These are phyloP conservation scores for Escovopsis sp. DNA, from an alignment of 2,329 filamentous ascomycete genomes.

Conservation along the genomic window DNA sequence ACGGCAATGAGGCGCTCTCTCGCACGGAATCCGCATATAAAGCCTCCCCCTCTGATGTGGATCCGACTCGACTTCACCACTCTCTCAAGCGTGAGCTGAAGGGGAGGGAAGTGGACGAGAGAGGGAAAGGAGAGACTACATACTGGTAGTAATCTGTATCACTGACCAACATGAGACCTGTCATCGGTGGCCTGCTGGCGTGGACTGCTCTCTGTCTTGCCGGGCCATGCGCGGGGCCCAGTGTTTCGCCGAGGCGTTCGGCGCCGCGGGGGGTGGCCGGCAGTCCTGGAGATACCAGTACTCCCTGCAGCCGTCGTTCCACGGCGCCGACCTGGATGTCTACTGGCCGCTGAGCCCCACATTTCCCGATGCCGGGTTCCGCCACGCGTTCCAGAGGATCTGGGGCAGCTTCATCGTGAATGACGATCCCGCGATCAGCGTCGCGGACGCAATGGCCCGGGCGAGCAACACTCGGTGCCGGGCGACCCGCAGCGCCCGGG, in stretches of 20 bases:
- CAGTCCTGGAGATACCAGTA: conserved; percentile 34
- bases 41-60: too few species aligned
- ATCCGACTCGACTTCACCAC: too few species aligned
- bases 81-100: too few species aligned
- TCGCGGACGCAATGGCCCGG: conserved; percentile 11
- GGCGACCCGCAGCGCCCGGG: conserved; percentile 11
- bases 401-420: conserved; percentile 32
- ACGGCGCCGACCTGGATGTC: conserved; percentile 23
- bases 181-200: neutral
- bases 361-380: conserved; percentile 14
- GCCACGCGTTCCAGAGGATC: conserved; percentile 25
- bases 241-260: conserved; percentile 37
- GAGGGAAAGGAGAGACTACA: too few species aligned
- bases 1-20: too few species aligned
- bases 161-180: neutral
- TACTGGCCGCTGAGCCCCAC: conserved; percentile 19
- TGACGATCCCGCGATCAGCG: conserved; percentile 23
- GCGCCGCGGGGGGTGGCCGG: conserved; percentile 9
- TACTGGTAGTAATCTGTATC: too few species aligned
- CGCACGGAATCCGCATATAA: too few species aligned
- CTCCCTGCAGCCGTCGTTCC: conserved; percentile 25
- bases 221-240: conserved; percentile 15
- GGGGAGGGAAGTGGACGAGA: too few species aligned
- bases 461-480: conserved; percentile 14
- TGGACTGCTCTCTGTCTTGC: neutral